Conservation (phyloP, 2,329 filamentous ascomycete genomes). For the Alternaria consortialis region DNA sequence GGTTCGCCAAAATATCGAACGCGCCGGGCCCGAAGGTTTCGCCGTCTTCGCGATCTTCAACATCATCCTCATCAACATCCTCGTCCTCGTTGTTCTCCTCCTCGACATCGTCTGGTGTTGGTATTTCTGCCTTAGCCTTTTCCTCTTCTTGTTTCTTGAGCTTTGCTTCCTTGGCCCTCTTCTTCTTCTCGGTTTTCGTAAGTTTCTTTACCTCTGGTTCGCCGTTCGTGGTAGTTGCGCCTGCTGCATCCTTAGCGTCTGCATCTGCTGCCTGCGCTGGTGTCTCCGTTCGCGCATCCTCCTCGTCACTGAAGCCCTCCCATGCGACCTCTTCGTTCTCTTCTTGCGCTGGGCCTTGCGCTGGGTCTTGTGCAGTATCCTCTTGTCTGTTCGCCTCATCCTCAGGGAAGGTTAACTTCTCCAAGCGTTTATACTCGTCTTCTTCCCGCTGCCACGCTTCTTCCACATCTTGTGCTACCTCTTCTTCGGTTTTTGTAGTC, state of each 20-base stretch:
- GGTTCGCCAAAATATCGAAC: conserved; percentile 66
- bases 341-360: background rate
- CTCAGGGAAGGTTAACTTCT: conserved; percentile 31
- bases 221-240: conserved; percentile 46
- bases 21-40: conserved; percentile 45
- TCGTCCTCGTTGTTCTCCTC: conserved; percentile 22
- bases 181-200: conserved; percentile 26
- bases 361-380: background rate
- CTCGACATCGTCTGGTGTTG: conserved; percentile 4
- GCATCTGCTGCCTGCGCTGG: background rate
- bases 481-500: conserved; percentile 41
- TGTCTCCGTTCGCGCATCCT: conserved; percentile 1
- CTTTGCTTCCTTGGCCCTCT: conserved; percentile 24
- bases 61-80: conserved; percentile 36
- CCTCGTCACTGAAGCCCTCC: conserved; percentile 42
- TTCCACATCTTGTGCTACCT: conserved; percentile 35
- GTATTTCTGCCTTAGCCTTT: conserved; percentile 29
- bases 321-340: conserved; percentile 29
- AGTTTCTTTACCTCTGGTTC: conserved; percentile 17
- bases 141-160: conserved; percentile 40
- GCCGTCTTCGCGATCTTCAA: conserved; percentile 31
- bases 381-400: conserved; percentile 6
- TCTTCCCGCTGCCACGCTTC: conserved; percentile 33
- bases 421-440: conserved; percentile 30
- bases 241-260: background rate